phyloP scores from a whole-genome alignment of 768 basidiomycete genomes.

The Kwoniella sp. region DNA sequence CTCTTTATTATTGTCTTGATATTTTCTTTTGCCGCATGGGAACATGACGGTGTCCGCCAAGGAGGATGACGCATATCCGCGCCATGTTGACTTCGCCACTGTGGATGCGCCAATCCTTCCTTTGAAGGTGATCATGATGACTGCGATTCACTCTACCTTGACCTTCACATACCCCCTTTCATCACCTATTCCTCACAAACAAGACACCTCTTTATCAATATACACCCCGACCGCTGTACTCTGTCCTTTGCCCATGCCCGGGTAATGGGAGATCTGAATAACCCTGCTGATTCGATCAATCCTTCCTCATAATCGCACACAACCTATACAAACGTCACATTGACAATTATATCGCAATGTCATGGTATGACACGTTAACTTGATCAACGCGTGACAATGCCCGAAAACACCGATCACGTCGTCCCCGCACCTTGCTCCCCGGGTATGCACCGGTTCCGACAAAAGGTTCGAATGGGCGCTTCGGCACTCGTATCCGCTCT shows the following conservation, averaged over 20 bases:
- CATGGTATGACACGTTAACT: neutral
- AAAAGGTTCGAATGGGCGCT: slow-evolving; percentile 48
- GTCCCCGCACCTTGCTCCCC: slow-evolving; percentile 2
- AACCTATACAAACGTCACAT: no score
- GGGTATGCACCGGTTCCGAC: slow-evolving; percentile 1
- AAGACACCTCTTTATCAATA: no score
- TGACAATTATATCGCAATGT: neutral
- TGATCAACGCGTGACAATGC: no score
- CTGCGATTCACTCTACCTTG: neutral
- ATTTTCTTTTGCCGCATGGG: no score
- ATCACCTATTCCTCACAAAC: no score
- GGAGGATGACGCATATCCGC: neutral
- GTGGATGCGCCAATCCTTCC: neutral
- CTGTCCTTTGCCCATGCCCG: neutral
- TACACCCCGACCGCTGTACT: neutral
- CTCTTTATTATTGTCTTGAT: no score
- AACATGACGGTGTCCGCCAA: no score
- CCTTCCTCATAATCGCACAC: no score
- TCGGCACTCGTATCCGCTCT: slow-evolving; percentile 51
- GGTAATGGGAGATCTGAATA: no score
- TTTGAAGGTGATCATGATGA: neutral
- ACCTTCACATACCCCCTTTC: no score
- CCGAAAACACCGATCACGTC: slow-evolving; percentile 3
- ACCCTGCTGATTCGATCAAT: no score
- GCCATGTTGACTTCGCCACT: neutral